A percentile compares a stretch with the other conserved stretches of the same genome.
Evolutionary conservation across 129 eudicot genomes (phyloP).

Genomic region (Saussurea involucrata): DNA sequence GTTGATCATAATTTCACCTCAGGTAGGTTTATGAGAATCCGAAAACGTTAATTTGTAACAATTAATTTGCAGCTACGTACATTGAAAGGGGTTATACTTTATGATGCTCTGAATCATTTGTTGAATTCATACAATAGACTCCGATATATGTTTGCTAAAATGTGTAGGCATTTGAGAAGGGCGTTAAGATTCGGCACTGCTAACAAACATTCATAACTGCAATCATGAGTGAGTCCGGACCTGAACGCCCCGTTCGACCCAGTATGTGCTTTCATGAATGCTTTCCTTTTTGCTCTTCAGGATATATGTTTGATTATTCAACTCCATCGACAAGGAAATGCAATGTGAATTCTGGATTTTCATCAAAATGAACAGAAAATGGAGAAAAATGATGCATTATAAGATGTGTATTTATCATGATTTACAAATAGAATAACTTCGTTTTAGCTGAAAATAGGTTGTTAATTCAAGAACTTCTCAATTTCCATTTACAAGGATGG

Average conservation of each 20-base stretch:
- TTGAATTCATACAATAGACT: constrained; percentile 2
- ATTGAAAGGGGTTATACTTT: not conserved
- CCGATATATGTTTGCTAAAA: constrained; percentile 10
- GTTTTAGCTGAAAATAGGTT: not conserved
- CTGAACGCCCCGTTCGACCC: constrained; percentile 74
- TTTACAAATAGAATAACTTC: not conserved
- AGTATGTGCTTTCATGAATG: constrained; percentile 37
- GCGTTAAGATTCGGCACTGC: constrained; percentile 47
- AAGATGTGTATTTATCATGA: not conserved
- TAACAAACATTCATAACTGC: constrained; percentile 41
- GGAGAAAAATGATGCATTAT: not conserved
- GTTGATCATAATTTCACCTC: not conserved
- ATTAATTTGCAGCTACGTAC: constrained; percentile 12
- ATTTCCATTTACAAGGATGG: not conserved
- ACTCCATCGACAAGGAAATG: not conserved
- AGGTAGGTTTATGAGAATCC: constrained; percentile 11
- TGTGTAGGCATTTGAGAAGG: constrained; percentile 54
- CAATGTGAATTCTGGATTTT: not conserved
- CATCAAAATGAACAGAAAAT: not conserved
- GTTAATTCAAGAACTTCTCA: not conserved
- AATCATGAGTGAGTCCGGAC: constrained; percentile 77
- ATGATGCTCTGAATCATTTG: not conserved
- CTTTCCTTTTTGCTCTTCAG: not conserved
- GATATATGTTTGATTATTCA: not conserved
- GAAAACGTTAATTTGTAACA: not conserved